Evolutionary conservation across 352 stramenopile genomes (phyloP).

Genomic region (Phytophthora melonis): DNA sequence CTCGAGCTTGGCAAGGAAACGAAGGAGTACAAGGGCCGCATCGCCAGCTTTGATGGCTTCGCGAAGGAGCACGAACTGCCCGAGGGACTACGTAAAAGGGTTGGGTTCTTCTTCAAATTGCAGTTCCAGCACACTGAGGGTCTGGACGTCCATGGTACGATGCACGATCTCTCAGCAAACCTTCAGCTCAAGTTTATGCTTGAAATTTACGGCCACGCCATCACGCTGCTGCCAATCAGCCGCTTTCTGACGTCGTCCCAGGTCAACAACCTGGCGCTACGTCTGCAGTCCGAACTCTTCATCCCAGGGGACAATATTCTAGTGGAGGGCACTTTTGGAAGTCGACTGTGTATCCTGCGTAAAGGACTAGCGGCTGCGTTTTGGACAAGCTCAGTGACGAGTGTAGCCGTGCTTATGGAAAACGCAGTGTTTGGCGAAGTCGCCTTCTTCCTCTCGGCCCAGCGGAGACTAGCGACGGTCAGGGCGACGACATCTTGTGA

Average conservation of each 20-base stretch:
- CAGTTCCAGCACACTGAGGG: constrained; percentile 68
- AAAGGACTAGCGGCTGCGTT: constrained; percentile 64
- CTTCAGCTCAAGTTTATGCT: constrained; percentile 79
- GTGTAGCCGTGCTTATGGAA: constrained; percentile 66
- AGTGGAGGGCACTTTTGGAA: constrained; percentile 65
- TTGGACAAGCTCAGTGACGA: constrained; percentile 60
- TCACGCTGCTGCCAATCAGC: constrained; percentile 62
- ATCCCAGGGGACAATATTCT: constrained; percentile 76
- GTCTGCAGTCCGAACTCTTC: constrained; percentile 71
- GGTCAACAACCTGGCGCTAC: constrained; percentile 72
- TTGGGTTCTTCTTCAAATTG: constrained; percentile 66
- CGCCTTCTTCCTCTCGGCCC: constrained; percentile 67
- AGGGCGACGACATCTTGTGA: constrained; percentile 69
- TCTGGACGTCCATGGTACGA: constrained; percentile 51
- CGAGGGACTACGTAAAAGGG: constrained; percentile 55
- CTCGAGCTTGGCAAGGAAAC: constrained; percentile 76
- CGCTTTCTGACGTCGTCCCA: constrained; percentile 66
- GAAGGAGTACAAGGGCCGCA: constrained; percentile 73
- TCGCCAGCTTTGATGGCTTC: constrained; percentile 82
- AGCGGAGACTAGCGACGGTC: constrained; percentile 71
- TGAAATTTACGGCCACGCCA: constrained; percentile 70
- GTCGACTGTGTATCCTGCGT: constrained; percentile 63
- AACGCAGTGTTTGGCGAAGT: constrained; percentile 77
- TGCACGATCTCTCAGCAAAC: constrained; percentile 74
- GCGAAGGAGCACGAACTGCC: constrained; percentile 68